Base-by-base conservation (phyloP, 768 basidiomycete species). In the Xerocomus spinulosus region DNA sequence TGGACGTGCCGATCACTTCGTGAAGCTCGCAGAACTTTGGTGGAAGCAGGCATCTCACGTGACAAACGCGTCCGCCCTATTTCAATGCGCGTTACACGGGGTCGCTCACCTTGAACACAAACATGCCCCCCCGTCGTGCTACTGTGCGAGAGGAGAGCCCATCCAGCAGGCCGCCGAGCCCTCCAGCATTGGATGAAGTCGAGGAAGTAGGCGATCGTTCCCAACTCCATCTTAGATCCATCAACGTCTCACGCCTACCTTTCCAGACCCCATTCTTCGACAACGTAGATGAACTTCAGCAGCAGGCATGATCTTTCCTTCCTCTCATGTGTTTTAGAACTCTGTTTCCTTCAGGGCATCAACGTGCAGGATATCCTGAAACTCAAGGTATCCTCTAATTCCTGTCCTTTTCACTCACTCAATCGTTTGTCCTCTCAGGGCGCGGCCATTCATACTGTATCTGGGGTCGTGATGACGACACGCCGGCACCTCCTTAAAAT, bases 321-420 rank as follows among this genome's bases (percentile, higher is more conserved):
- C 38, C 23, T 32, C 33, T 42, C 52, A 56, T 50, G 17, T n/a
- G n/a, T 44, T 23, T 43, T 39, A 37, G 26, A 28, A 38, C 20
- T 37, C 28, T 45, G 23, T 57, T 24, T 18, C 25, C 20, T 15
- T 33, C 56, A 95, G 92, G 92, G 93, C 13, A 94, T 95, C 66
- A 95, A 93, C 55, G 83, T 92, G 23, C 92, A 95, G 73, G 94
- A 97, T 63, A 96, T 97, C 48, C 66, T 86, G 42, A 97, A 97
- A 69, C 81, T 97, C 52, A 97, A 96, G 70, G 89, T 83, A 38
- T 24, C 2, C 4, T 13, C n/a, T n/a, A n/a, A n/a, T n/a, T n/a
- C n/a, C n/a, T n/a, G n/a, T 45, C 53, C 13, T 53, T 15, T 38
- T 53, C 20, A 34, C 44, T 47, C 42, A 30, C 21, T 18, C n/a